A percentile compares a stretch with the other conserved stretches of the same genome.
Conservation (phyloP, 768 basidiomycete genomes). For the Thelephora ganbajun region DNA sequence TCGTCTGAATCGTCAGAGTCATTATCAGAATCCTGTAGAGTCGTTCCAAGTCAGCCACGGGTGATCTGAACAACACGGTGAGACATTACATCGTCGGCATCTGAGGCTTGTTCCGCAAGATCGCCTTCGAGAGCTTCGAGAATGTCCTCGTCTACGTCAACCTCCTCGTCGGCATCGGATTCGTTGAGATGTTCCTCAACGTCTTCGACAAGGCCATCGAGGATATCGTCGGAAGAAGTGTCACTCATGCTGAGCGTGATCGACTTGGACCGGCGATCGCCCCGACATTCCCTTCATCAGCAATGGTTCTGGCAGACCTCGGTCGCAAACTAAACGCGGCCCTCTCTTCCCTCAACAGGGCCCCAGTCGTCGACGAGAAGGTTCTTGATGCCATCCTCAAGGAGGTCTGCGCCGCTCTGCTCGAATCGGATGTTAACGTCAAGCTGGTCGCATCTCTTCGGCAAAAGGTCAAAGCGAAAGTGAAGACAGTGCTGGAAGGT, state of each 20-base stretch:
- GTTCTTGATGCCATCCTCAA: constrained; percentile 90
- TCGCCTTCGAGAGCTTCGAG: constrained; percentile 43
- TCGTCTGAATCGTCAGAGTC: constrained; percentile 46
- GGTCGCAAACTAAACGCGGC: constrained; percentile 91
- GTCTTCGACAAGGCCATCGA: constrained; percentile 49
- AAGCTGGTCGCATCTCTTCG: constrained; percentile 82
- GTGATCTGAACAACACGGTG: constrained; percentile 2
- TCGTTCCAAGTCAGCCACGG: constrained; percentile 1
- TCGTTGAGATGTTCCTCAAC: constrained; percentile 40
- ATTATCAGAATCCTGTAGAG: constrained; percentile 30
- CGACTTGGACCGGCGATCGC: neutral
- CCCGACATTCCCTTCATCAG: constrained; percentile 10
- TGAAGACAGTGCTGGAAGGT: constrained; percentile 66
- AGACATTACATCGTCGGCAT: constrained; percentile 48
- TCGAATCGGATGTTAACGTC: constrained; percentile 97
- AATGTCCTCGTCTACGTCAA: constrained; percentile 35
- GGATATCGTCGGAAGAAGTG: constrained; percentile 15
- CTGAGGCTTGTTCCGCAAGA: constrained; percentile 45
- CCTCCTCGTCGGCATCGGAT: constrained; percentile 35
- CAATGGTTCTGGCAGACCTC: constrained; percentile 93
- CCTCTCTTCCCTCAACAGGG: constrained; percentile 76
- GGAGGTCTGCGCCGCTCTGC: constrained; percentile 84
- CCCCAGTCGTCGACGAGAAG: constrained; percentile 85
- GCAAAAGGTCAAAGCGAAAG: constrained; percentile 82
- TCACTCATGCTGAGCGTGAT: neutral